Evolutionary conservation across 805 yeast species (phyloP).

Genomic region (Nakazawaea sp.): DNA sequence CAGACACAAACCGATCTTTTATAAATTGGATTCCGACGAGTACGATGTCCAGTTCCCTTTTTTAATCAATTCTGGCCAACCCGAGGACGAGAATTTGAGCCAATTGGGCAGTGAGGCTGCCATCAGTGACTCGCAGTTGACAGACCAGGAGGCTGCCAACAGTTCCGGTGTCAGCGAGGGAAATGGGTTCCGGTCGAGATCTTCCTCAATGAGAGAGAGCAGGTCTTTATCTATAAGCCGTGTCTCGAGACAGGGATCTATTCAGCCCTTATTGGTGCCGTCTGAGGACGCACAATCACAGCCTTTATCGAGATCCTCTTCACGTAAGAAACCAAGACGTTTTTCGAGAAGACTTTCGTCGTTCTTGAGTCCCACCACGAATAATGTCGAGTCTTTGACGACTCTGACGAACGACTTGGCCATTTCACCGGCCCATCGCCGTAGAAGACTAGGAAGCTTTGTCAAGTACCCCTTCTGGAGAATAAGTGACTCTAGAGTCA

Average conservation of each 20-base stretch:
- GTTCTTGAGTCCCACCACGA: slow-evolving; percentile 1
- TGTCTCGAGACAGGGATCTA: slow-evolving; percentile 4
- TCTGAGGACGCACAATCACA: slow-evolving; percentile 1
- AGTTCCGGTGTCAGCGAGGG: neutral
- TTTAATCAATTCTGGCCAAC: neutral
- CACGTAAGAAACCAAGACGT: slow-evolving; percentile 1
- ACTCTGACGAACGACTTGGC: neutral
- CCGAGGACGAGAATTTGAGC: neutral
- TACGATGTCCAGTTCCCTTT: slow-evolving; percentile 8
- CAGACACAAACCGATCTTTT: slow-evolving; percentile 63
- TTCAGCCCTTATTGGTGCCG: neutral
- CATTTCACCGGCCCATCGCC: neutral
- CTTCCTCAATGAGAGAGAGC: slow-evolving; percentile 3
- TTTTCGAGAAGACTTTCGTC: slow-evolving; percentile 9
- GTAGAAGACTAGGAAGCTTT: slow-evolving; percentile 47
- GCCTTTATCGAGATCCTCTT: slow-evolving; percentile 5
- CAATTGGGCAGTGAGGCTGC: slow-evolving; percentile 4
- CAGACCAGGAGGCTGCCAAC: neutral
- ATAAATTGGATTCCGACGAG: slow-evolving; percentile 31
- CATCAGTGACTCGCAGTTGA: slow-evolving; percentile 3
- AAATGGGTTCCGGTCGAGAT: slow-evolving; percentile 3
- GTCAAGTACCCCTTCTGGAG: slow-evolving; percentile 72
- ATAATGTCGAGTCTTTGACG: slow-evolving; percentile 1
- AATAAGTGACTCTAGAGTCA: slow-evolving; percentile 67
- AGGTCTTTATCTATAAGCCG: slow-evolving; percentile 3